These are phyloP conservation scores for Sporisorium sorghi DNA, from an alignment of 1,284 basidiomycete genomes.

Conservation along the genomic window DNA sequence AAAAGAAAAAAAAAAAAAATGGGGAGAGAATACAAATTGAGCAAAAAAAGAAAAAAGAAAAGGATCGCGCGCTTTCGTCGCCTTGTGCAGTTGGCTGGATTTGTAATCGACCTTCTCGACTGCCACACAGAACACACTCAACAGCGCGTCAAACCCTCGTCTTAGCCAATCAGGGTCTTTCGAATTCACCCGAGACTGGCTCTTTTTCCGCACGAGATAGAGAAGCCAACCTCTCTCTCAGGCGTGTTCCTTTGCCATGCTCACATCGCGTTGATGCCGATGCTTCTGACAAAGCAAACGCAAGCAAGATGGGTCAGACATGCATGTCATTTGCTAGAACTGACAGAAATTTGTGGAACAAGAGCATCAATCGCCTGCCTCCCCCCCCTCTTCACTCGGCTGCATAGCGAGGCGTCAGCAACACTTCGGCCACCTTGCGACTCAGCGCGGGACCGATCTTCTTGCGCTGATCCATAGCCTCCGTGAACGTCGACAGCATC, in stretches of 20 bases:
- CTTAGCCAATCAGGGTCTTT: conserved; percentile 50
- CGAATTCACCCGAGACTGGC: conserved; percentile 42
- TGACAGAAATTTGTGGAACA: too few species aligned
- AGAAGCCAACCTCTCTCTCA: not conserved
- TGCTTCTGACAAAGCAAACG: too few species aligned
- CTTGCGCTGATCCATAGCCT: conserved; percentile 47
- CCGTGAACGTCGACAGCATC: conserved; percentile 30
- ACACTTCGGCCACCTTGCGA: conserved; percentile 41
- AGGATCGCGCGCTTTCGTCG: conserved; percentile 5
- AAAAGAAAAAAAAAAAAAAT: not conserved
- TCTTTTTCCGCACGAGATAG: conserved; percentile 34
- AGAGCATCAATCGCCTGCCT: too few species aligned
- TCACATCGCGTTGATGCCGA: not conserved
- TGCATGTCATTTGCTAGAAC: too few species aligned
- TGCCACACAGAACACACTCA: not conserved
- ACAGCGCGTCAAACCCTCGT: conserved; percentile 11
- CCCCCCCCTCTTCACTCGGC: conserved; percentile 19
- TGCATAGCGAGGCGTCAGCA: conserved; percentile 29
- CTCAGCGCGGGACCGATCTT: conserved; percentile 51
- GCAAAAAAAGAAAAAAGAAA: not conserved
- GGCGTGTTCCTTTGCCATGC: not conserved
- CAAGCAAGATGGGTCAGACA: too few species aligned
- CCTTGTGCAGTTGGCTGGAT: conserved; percentile 20
- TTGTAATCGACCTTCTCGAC: conserved; percentile 28
- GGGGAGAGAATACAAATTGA: not conserved